A percentile compares a stretch with the other conserved stretches of the same genome.
phyloP scores from a whole-genome alignment of 257 asterid genomes.

The Capsicum baccatum region DNA sequence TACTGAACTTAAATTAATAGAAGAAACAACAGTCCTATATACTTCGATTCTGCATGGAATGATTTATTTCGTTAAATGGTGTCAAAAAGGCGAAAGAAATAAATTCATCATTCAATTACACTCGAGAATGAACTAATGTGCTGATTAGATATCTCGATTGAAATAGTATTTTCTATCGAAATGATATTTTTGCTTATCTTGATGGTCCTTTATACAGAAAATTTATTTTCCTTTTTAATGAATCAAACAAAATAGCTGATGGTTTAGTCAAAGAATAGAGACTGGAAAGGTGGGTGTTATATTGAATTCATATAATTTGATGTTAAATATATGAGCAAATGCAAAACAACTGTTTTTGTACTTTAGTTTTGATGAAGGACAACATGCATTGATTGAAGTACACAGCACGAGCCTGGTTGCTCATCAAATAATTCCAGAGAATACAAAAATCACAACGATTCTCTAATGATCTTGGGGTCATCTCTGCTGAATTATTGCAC shows the following conservation, averaged over 20 bases:
- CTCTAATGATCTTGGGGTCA: constrained; percentile 18
- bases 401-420: constrained; percentile 21
- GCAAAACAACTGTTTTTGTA: constrained; percentile 10
- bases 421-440: constrained; percentile 21
- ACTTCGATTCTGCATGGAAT: not conserved
- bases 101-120: no score
- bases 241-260: not conserved
- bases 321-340: not conserved
- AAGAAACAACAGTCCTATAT: not conserved
- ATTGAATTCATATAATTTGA: not conserved
- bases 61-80: not conserved
- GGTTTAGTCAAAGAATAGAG: not conserved
- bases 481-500: constrained; percentile 8
- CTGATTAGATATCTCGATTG: no score
- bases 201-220: no score
- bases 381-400: constrained; percentile 14
- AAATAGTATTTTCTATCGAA: no score
- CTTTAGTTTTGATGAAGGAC: constrained; percentile 1
- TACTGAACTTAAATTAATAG: not conserved
- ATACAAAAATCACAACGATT: constrained; percentile 8
- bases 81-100: no score
- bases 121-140: no score
- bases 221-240: not conserved
- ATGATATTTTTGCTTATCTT: no score
- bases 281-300: constrained; percentile 21